Conservation (phyloP, 1,284 basidiomycete species). For the Ustilago loliicola region DNA sequence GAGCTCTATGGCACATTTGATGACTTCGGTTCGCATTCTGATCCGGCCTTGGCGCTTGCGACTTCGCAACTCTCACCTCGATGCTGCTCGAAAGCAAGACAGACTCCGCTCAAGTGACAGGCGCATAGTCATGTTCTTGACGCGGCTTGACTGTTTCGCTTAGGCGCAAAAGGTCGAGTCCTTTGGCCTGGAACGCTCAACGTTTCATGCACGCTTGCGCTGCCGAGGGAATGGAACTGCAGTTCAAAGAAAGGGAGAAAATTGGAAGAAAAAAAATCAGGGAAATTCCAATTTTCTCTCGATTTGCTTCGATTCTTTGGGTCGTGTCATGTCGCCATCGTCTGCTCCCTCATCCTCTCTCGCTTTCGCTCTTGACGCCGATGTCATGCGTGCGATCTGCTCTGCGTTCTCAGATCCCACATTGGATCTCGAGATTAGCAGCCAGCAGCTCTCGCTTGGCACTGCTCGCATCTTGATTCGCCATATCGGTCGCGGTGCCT, state of each 20-base stretch:
- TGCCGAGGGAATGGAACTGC: not conserved
- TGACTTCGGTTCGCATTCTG: not conserved
- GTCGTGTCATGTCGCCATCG: constrained; percentile 10
- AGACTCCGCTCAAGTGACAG: constrained; percentile 8
- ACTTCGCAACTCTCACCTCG: not conserved
- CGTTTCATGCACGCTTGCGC: constrained; percentile 7
- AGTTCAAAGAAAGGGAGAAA: not conserved
- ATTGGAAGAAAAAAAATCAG: not conserved
- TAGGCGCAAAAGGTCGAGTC: constrained; percentile 18
- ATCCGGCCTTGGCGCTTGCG: not conserved
- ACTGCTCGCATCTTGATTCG: not conserved
- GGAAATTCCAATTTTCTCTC: constrained; percentile 1
- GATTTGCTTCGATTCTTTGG: not conserved
- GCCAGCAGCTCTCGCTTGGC: not conserved
- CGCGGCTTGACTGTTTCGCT: constrained; percentile 30
- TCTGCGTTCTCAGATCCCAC: not conserved
- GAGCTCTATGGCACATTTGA: not conserved
- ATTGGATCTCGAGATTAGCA: not conserved
- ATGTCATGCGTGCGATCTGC: not conserved
- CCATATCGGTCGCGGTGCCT: not conserved
- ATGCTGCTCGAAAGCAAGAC: not conserved
- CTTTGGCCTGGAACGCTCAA: constrained; percentile 6
- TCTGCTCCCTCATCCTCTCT: not conserved
- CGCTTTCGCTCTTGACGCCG: not conserved
- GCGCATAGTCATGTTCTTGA: constrained; percentile 7